Percentiles rank a stretch among this genome's conserved stretches.
phyloP scores from a whole-genome alignment of 805 yeast genomes.

The Zygoascus flipseniorum region DNA sequence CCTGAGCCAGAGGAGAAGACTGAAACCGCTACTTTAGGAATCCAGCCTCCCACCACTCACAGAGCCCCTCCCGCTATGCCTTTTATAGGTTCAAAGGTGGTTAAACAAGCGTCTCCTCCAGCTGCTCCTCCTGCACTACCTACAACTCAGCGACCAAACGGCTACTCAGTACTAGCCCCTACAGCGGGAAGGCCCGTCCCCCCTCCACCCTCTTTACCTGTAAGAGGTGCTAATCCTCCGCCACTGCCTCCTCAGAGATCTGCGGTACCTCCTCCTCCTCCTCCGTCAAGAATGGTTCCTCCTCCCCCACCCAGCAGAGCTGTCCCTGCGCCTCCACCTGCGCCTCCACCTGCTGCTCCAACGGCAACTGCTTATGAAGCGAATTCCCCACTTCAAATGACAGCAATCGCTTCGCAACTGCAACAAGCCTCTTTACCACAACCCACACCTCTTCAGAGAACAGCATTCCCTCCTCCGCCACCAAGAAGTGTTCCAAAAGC shows the following conservation, averaged over 20 bases:
- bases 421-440: neutral
- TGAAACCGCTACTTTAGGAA: neutral
- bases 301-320: conserved; percentile 7
- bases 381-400: conserved; percentile 10
- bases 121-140: conserved; percentile 13
- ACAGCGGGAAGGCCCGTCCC: conserved; percentile 12
- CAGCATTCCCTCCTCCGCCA: conserved; percentile 27
- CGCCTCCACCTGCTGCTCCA: neutral
- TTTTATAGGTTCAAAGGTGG: conserved; percentile 18
- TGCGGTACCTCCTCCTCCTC: conserved; percentile 12
- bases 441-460: conserved; percentile 32
- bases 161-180: conserved; percentile 16
- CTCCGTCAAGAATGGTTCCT: conserved; percentile 17
- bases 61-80: conserved; percentile 25
- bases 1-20: conserved; percentile 3
- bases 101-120: neutral
- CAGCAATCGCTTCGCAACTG: conserved; percentile 18
- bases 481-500: conserved; percentile 20
- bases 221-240: conserved; percentile 17
- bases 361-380: neutral
- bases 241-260: conserved; percentile 18
- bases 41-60: conserved; percentile 7
- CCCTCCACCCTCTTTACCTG: conserved; percentile 17
- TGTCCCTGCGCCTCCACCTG: conserved; percentile 15
- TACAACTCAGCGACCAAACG: conserved; percentile 3